Percentiles rank a stretch among this genome's conserved stretches.
Conservation (phyloP, 2,329 filamentous ascomycete genomes). For the Aspergillus fructus region DNA sequence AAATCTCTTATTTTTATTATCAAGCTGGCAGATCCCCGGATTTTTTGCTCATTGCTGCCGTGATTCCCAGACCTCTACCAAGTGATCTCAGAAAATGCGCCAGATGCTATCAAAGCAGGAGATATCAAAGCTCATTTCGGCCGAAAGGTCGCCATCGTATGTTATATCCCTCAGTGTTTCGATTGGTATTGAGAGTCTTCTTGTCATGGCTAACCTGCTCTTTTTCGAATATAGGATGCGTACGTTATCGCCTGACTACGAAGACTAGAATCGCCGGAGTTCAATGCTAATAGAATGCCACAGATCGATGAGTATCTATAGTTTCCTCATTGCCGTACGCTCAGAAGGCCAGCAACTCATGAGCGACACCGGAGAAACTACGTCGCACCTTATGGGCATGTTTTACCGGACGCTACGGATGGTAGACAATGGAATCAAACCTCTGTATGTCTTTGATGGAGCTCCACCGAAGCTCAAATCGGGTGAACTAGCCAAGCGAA, state of each 20-base stretch:
- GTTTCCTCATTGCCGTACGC: slow-evolving; percentile 94
- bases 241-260: slow-evolving; percentile 31
- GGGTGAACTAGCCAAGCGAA: slow-evolving; percentile 92
- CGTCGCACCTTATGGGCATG: slow-evolving; percentile 98
- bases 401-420: slow-evolving; percentile 98
- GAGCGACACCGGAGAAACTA: slow-evolving; percentile 93
- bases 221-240: slow-evolving; percentile 54
- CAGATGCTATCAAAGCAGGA: slow-evolving; percentile 91
- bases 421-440: slow-evolving; percentile 98
- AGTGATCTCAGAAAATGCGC: slow-evolving; percentile 87
- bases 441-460: slow-evolving; percentile 96
- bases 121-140: slow-evolving; percentile 99
- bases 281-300: slow-evolving; percentile 20
- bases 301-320: slow-evolving; percentile 98
- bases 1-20: not conserved
- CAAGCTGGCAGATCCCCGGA: not conserved
- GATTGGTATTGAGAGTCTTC: slow-evolving; percentile 12
- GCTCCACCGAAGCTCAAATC: slow-evolving; percentile 97
- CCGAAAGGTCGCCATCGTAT: slow-evolving; percentile 93
- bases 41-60: not conserved
- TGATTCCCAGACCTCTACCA: slow-evolving; percentile 62
- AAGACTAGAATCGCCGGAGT: not conserved
- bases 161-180: slow-evolving; percentile 35
- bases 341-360: slow-evolving; percentile 95
- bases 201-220: not conserved